phyloP scores from a whole-genome alignment of 306 rosid species.

The Delonix regia region DNA sequence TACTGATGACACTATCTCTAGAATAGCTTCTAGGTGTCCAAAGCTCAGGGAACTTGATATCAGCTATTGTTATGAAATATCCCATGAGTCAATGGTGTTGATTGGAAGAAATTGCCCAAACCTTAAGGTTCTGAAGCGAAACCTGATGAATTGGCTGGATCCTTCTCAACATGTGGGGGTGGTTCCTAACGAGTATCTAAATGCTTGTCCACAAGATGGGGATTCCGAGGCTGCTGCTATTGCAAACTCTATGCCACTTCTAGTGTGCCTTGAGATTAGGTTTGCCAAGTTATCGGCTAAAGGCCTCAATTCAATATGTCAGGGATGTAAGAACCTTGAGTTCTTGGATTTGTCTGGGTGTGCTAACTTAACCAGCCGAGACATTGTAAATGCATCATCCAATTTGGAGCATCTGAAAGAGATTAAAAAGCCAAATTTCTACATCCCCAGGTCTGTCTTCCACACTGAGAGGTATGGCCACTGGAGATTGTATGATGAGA shows the following conservation, averaged over 20 bases:
- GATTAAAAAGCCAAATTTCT: slow-evolving; percentile 57
- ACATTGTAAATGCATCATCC: slow-evolving; percentile 60
- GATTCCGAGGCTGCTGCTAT: slow-evolving; percentile 82
- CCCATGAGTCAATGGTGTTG: slow-evolving; percentile 48
- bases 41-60: slow-evolving; percentile 60
- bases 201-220: slow-evolving; percentile 87
- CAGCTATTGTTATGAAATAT: slow-evolving; percentile 69
- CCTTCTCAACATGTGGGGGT: slow-evolving; percentile 69
- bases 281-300: slow-evolving; percentile 46
- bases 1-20: slow-evolving; percentile 69
- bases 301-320: slow-evolving; percentile 62
- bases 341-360: slow-evolving; percentile 86
- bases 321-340: slow-evolving; percentile 73
- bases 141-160: slow-evolving; percentile 71
- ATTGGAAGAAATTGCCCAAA: slow-evolving; percentile 68
- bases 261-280: slow-evolving; percentile 70
- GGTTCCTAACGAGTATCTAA: slow-evolving; percentile 70
- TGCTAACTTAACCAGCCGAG: slow-evolving; percentile 71
- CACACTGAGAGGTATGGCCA: slow-evolving; percentile 69
- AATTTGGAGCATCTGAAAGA: slow-evolving; percentile 54
- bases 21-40: slow-evolving; percentile 52
- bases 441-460: slow-evolving; percentile 52
- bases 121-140: slow-evolving; percentile 70
- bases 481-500: slow-evolving; percentile 86
- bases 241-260: slow-evolving; percentile 71